Percentiles rank a stretch among this genome's conserved stretches.
These are phyloP conservation scores for Panus rudis DNA, from an alignment of 768 basidiomycete species.

Conservation along the genomic window DNA sequence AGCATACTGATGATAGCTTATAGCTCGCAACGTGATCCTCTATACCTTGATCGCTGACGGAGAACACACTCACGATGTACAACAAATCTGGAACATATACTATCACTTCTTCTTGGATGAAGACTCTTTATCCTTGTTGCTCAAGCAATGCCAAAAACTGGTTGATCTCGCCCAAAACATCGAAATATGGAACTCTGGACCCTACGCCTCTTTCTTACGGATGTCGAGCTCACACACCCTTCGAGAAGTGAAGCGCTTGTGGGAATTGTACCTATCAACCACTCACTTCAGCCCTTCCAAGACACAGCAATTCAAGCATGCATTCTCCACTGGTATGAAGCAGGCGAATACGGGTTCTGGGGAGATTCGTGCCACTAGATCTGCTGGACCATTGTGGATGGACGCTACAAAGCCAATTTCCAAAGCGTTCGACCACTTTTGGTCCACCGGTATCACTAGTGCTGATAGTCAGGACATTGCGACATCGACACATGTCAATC, in stretches of 20 bases:
- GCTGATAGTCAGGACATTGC: slow-evolving; percentile 11
- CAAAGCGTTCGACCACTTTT: slow-evolving; percentile 26
- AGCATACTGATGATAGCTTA: background rate
- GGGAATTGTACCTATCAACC: slow-evolving; percentile 21
- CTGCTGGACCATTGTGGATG: slow-evolving; percentile 31
- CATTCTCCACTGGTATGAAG: background rate
- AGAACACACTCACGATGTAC: background rate
- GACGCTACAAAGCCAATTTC: slow-evolving; percentile 11
- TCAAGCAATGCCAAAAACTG: slow-evolving; percentile 34
- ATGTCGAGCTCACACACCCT: slow-evolving; percentile 35
- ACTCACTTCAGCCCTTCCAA: background rate
- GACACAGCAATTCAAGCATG: background rate
- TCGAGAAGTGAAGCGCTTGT: slow-evolving; percentile 32
- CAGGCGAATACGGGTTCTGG: background rate
- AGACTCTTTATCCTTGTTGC: slow-evolving; percentile 24
- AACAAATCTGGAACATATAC: slow-evolving; percentile 38
- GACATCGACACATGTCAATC: slow-evolving; percentile 31
- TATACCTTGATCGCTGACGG: slow-evolving; percentile 36
- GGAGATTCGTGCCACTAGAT: slow-evolving; percentile 12
- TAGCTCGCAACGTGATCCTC: slow-evolving; percentile 45
- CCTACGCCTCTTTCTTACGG: slow-evolving; percentile 30
- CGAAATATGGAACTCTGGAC: slow-evolving; percentile 32
- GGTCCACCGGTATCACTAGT: slow-evolving; percentile 35
- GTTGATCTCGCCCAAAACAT: slow-evolving; percentile 26
- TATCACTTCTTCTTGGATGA: slow-evolving; percentile 42